Percentiles rank a stretch among this genome's conserved stretches.
Conservation (phyloP, 176 grass and related monocot genomes). For the Ananas comosus region DNA sequence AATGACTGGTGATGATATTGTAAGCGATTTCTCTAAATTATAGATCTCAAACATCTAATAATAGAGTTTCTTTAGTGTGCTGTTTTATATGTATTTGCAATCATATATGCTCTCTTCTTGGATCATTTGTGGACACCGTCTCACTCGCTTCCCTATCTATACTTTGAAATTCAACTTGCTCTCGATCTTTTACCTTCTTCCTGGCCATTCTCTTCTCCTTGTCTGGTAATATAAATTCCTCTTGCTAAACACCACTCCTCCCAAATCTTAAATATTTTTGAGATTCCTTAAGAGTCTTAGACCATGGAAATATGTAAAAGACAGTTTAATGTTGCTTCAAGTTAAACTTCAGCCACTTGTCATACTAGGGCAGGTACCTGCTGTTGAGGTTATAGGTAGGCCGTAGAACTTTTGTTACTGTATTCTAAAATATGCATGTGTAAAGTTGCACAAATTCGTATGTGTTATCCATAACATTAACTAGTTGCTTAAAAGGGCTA, state of each 20-base stretch:
- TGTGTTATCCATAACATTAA: not conserved
- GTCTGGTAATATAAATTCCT: no score
- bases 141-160: not conserved
- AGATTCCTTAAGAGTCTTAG: no score
- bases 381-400: no score
- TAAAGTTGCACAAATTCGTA: not conserved
- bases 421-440: not conserved
- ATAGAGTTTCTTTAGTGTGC: not conserved
- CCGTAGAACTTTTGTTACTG: no score
- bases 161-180: not conserved
- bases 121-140: not conserved
- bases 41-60: not conserved
- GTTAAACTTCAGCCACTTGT: no score
- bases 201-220: no score
- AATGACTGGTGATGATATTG: constrained; percentile 62
- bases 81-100: not conserved
- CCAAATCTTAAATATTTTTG: no score
- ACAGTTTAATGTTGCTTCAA: no score
- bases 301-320: no score
- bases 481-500: not conserved
- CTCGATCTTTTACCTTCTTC: no score
- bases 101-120: not conserved
- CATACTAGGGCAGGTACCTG: no score
- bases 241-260: no score
- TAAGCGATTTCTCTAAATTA: constrained; percentile 33